A percentile compares a stretch with the other conserved stretches of the same genome.
Conservation (phyloP, 2,329 filamentous ascomycete genomes). For the Talaromyces sp. region DNA sequence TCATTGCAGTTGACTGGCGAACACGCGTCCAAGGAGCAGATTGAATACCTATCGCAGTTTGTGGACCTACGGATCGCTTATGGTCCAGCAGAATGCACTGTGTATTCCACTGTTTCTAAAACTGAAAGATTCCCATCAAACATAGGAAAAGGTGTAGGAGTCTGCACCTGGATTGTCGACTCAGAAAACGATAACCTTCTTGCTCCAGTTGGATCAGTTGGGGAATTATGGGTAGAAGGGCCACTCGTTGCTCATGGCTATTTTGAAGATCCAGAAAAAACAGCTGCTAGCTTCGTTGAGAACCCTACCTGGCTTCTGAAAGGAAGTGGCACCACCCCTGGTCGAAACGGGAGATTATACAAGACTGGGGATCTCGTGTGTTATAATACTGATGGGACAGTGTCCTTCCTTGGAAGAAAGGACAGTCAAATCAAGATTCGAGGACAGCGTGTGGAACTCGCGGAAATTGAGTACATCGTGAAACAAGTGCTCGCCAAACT, state of each 20-base stretch:
- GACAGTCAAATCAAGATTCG: constrained; percentile 11
- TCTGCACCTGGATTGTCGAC: not conserved
- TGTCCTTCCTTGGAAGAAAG: constrained; percentile 8
- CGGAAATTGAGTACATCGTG: constrained; percentile 6
- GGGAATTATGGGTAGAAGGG: constrained; percentile 81
- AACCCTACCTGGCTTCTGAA: constrained; percentile 56
- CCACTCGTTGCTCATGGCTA: constrained; percentile 79
- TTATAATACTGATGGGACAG: constrained; percentile 6
- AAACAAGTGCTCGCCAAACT: not conserved
- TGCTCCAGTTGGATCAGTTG: constrained; percentile 68
- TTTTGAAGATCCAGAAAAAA: constrained; percentile 69
- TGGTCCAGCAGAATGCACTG: constrained; percentile 8
- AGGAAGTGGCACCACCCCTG: not conserved
- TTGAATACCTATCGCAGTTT: not conserved
- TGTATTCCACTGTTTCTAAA: not conserved
- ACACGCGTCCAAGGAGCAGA: not conserved
- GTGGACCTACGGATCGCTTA: constrained; percentile 16
- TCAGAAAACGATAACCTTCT: constrained; percentile 33
- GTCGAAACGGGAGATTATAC: constrained; percentile 56
- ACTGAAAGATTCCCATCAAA: not conserved
- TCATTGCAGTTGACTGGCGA: constrained; percentile 2
- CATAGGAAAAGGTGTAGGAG: not conserved
- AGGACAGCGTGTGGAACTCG: constrained; percentile 9
- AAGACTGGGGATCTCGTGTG: constrained; percentile 80
- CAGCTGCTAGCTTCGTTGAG: constrained; percentile 63